Evolutionary conservation across 306 rosid species (phyloP), one percentile per base, ranked within the genome.

Genomic region (Sphenostylis stenocarpa): DNA sequence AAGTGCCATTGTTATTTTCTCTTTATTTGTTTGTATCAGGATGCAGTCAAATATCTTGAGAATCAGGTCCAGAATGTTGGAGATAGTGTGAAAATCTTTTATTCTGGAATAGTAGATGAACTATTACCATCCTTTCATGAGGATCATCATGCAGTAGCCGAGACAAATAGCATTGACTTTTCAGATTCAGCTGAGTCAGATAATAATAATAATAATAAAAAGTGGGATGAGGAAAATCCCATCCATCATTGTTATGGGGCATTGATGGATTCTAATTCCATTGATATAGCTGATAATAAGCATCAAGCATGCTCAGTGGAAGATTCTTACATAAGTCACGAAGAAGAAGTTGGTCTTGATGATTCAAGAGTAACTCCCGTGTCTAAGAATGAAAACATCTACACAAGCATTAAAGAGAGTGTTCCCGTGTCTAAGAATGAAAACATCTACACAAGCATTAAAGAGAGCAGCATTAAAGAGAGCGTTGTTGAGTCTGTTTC

Each of bases 1-100:
- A 39, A 83, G 36, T 67, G 52, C 20, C 0, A 29, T 55, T 58
- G 16, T 33, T 36, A 21, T 66, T 76, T 74, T 55, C 45, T 78
- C 53, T 43, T 48, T 39, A 60, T 72, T 82, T 66, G 16, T 48
- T 26, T 60, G 73, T 76, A 55, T 26, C 93, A 95, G 99, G 91
- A 87, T 79, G 82, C 89, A 39, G 86, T 89, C 43, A 88, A 89
- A 79, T 90, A 89, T 82, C 87, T 95, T 31, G 97, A 82, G 86
- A 83, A 84, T 75, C 93, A 66, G 60, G 90, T 92, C 70, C 86
- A 90, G 49, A 84, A 79, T 66, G 93, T 87, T 61, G 93, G 99
- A 52, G 91, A 84, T 36, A 88, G 72, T 81, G 81, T 92, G 64
- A 89, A 87, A 85, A 92, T 78, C 72, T 75, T 95, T 5, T 94